Evolutionary conservation across 2,329 filamentous ascomycete genomes (phyloP).

Genomic region (Ceratocystis diversiconidia): DNA sequence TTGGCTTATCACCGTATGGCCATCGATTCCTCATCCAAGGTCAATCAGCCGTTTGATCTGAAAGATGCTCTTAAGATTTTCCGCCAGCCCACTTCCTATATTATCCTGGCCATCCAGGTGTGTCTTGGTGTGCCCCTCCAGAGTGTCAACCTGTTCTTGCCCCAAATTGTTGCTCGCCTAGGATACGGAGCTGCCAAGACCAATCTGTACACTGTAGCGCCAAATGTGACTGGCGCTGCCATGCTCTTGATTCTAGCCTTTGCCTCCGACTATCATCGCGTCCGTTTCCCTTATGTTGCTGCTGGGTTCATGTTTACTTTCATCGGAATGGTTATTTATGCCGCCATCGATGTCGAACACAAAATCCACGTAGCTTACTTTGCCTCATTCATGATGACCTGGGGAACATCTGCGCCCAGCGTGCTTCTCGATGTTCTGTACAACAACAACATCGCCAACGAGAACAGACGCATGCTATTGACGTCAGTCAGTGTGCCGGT

Average conservation of each 20-base stretch:
- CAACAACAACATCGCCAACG: conserved; percentile 71
- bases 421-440: conserved; percentile 55
- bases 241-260: conserved; percentile 63
- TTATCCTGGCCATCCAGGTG: conserved; percentile 40
- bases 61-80: conserved; percentile 39
- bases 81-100: conserved; percentile 34
- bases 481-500: conserved; percentile 60
- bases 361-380: conserved; percentile 57
- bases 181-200: conserved; percentile 42
- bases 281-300: conserved; percentile 60
- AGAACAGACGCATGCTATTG: conserved; percentile 54
- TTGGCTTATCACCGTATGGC: conserved; percentile 62
- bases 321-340: conserved; percentile 65
- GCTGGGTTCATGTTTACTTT: conserved; percentile 62
- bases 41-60: conserved; percentile 39
- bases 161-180: conserved; percentile 39
- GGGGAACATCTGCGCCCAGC: conserved; percentile 61
- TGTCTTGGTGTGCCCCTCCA: conserved; percentile 47
- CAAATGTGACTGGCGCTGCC: conserved; percentile 58
- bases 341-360: conserved; percentile 48
- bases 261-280: conserved; percentile 48
- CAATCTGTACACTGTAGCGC: conserved; percentile 70
- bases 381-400: conserved; percentile 70
- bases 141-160: conserved; percentile 39
- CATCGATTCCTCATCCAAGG: conserved; percentile 54